phyloP scores from a whole-genome alignment of 495 filamentous ascomycete genomes.

The Thermothielavioides terrestris region DNA sequence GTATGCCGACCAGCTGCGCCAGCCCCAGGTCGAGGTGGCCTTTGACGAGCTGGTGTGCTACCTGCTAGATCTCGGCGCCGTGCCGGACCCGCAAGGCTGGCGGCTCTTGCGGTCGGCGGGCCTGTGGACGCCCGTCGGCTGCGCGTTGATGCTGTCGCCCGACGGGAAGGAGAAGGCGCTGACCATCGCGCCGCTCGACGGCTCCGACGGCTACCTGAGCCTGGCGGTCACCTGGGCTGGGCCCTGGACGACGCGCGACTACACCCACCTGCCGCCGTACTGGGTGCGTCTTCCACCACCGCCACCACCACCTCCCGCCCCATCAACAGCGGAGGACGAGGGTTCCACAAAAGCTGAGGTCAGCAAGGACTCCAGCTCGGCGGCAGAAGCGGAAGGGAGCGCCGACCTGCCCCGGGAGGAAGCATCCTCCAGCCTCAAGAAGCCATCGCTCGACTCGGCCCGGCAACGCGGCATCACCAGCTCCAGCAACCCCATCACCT shows the following conservation, averaged over 20 bases:
- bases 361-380: not conserved
- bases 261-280: conserved; percentile 48
- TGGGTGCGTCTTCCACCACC: conserved; percentile 48
- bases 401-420: not conserved
- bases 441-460: conserved; percentile 33
- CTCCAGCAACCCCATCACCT: conserved; percentile 29
- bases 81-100: conserved; percentile 51
- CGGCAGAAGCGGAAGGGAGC: not conserved
- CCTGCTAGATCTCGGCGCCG: conserved; percentile 53
- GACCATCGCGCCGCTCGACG: conserved; percentile 49
- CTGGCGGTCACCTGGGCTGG: conserved; percentile 47
- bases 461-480: conserved; percentile 18
- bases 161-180: conserved; percentile 43
- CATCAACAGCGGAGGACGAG: conserved; percentile 2
- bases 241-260: conserved; percentile 49
- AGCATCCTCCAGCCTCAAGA: conserved; percentile 4
- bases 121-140: conserved; percentile 56
- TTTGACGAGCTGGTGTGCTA: conserved; percentile 55
- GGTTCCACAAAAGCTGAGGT: too few relatives aligned
- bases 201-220: conserved; percentile 55
- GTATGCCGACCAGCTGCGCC: conserved; percentile 55
- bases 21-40: conserved; percentile 57
- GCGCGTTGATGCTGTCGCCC: conserved; percentile 47
- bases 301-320: conserved; percentile 1
- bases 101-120: conserved; percentile 49